These are phyloP conservation scores for Anastatica hierochuntica DNA, from an alignment of 345 rosid species.

Conservation along the genomic window DNA sequence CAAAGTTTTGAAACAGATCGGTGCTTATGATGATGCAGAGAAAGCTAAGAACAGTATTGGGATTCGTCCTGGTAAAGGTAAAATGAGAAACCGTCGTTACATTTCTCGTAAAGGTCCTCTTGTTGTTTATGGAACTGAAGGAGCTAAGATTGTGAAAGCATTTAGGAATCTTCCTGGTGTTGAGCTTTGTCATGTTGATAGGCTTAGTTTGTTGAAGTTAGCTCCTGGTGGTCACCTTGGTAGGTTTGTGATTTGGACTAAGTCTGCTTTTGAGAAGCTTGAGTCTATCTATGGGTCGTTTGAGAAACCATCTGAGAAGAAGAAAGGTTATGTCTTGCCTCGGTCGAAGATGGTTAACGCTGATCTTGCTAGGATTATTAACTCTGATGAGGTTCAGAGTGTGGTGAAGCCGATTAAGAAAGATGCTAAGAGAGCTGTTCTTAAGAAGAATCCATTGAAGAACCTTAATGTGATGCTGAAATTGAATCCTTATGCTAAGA, in stretches of 20 bases:
- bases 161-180: conserved; percentile 93
- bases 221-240: conserved; percentile 99
- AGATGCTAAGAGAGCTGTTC: too few relatives aligned
- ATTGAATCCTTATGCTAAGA: too few relatives aligned
- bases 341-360: conserved; percentile 92
- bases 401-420: too few relatives aligned
- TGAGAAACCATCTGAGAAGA: conserved; percentile 72
- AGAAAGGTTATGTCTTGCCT: conserved; percentile 82
- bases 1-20: conserved; percentile 72
- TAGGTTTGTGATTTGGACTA: conserved; percentile 89
- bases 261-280: conserved; percentile 87
- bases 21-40: conserved; percentile 77
- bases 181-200: conserved; percentile 75
- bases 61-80: conserved; percentile 86
- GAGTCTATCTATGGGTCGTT: conserved; percentile 83
- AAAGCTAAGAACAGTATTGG: conserved; percentile 84
- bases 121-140: conserved; percentile 71
- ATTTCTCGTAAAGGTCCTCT: conserved; percentile 84
- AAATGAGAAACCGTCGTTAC: conserved; percentile 80
- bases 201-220: conserved; percentile 69
- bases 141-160: conserved; percentile 80
- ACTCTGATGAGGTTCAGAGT: too few relatives aligned
- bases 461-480: too few relatives aligned
- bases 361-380: too few relatives aligned
- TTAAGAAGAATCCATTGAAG: too few relatives aligned